A percentile compares a stretch with the other conserved stretches of the same genome.
phyloP scores from a whole-genome alignment of 306 rosid species.

The Geum urbanum region DNA sequence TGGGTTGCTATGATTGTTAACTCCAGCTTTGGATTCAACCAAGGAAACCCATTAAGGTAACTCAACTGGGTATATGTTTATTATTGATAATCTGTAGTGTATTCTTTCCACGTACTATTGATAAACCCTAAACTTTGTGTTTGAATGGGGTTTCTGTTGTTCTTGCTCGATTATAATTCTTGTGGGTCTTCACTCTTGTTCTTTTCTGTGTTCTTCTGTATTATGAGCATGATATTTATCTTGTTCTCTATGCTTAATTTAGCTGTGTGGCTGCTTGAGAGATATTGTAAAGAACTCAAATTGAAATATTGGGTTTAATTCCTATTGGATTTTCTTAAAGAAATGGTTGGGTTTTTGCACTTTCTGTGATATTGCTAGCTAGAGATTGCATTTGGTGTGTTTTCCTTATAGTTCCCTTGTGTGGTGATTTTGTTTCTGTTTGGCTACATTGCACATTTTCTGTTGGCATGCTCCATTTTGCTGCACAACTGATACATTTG shows the following conservation, averaged over 20 bases:
- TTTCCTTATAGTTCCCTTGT: conserved; percentile 6
- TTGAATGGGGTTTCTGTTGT: background rate
- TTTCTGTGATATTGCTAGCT: background rate
- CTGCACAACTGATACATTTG: background rate
- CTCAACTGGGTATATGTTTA: conserved; percentile 17
- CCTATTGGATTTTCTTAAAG: background rate
- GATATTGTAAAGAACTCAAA: conserved; percentile 2
- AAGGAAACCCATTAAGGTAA: conserved; percentile 84
- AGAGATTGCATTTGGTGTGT: background rate
- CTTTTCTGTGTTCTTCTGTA: background rate
- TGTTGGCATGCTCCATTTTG: background rate
- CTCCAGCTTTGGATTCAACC: conserved; percentile 91
- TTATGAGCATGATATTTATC: background rate
- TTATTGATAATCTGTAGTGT: background rate
- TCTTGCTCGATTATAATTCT: no score
- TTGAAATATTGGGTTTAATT: conserved; percentile 10
- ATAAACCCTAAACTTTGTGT: conserved; percentile 1
- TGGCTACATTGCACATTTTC: conserved; percentile 11
- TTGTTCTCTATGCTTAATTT: background rate
- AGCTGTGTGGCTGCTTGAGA: conserved; percentile 5
- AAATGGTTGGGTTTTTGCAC: background rate
- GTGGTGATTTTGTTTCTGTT: conserved; percentile 10
- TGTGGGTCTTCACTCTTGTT: conserved; percentile 5
- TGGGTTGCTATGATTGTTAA: conserved; percentile 95
- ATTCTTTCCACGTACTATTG: conserved; percentile 9